phyloP scores from a whole-genome alignment of 129 eudicot species.

The Kitagawia praeruptora region DNA sequence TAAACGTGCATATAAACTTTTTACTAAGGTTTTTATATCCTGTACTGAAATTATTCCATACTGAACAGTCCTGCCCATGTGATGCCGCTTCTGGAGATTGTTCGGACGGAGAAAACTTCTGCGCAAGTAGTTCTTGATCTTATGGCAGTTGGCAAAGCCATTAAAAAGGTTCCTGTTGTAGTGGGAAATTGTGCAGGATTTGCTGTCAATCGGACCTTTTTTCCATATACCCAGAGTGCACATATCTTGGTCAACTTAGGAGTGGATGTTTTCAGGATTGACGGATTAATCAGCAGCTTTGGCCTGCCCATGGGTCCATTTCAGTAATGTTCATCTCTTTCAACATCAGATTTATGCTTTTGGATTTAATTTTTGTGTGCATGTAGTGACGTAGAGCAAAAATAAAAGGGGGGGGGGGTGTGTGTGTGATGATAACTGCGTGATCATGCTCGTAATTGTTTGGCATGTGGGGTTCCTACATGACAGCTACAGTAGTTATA shows the following conservation, averaged over 20 bases:
- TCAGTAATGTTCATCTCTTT: slow-evolving; percentile 61
- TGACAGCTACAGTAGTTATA: background rate
- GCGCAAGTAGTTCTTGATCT: slow-evolving; percentile 94
- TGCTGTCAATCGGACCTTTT: slow-evolving; percentile 89
- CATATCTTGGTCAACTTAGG: slow-evolving; percentile 69
- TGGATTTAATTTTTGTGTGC: background rate
- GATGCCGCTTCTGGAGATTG: slow-evolving; percentile 95
- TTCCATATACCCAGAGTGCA: slow-evolving; percentile 84
- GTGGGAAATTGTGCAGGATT: slow-evolving; percentile 94
- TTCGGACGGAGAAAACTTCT: slow-evolving; percentile 82
- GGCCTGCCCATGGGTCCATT: slow-evolving; percentile 97
- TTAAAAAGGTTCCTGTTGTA: slow-evolving; percentile 85
- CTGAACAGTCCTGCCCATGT: slow-evolving; percentile 84
- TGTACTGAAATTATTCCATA: slow-evolving; percentile 15
- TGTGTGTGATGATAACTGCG: background rate
- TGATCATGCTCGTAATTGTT: background rate
- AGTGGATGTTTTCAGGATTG: slow-evolving; percentile 86
- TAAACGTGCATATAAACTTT: background rate
- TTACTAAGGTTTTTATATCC: background rate
- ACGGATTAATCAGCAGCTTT: slow-evolving; percentile 61
- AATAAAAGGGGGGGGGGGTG: background rate
- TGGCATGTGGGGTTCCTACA: background rate
- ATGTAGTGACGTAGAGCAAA: background rate
- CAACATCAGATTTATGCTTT: background rate
- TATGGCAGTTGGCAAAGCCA: slow-evolving; percentile 74